Conservation (phyloP, 2,329 filamentous ascomycete genomes). For the Trichoderma endophyticum region DNA sequence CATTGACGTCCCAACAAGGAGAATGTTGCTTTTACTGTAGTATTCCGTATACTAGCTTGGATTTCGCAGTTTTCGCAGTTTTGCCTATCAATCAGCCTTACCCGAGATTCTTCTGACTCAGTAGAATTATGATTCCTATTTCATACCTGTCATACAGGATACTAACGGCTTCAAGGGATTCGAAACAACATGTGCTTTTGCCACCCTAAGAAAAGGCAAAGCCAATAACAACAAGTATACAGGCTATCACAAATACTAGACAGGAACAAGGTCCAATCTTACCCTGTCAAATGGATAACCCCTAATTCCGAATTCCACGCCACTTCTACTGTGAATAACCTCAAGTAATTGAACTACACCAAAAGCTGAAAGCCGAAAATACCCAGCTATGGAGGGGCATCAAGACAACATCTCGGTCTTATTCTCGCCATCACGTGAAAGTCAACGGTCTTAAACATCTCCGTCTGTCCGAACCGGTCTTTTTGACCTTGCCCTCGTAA, state of each 20-base stretch:
- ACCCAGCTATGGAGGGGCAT: not conserved
- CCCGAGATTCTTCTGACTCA: not conserved
- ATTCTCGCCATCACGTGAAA: not conserved
- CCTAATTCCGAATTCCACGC: not conserved
- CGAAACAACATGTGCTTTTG: not conserved
- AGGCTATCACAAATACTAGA: not conserved
- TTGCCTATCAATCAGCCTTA: not conserved
- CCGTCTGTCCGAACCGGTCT: not conserved
- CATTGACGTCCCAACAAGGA: not conserved
- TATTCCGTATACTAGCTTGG: not conserved
- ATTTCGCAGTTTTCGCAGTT: not conserved
- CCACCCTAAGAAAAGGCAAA: not conserved
- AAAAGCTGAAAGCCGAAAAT: not conserved
- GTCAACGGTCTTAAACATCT: not conserved
- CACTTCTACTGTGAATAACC: not conserved
- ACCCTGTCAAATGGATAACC: not conserved
- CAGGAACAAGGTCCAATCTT: not conserved
- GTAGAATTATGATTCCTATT: not conserved
- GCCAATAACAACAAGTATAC: not conserved
- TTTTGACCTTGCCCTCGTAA: not conserved
- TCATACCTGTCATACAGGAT: not conserved
- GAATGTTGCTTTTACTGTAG: too few species aligned
- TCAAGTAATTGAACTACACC: not conserved
- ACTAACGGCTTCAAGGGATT: not conserved
- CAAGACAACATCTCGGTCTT: not conserved